Percentiles rank a stretch among this genome's conserved stretches.
Conservation (phyloP, 306 rosid species). For the Spatholobus suberectus region DNA sequence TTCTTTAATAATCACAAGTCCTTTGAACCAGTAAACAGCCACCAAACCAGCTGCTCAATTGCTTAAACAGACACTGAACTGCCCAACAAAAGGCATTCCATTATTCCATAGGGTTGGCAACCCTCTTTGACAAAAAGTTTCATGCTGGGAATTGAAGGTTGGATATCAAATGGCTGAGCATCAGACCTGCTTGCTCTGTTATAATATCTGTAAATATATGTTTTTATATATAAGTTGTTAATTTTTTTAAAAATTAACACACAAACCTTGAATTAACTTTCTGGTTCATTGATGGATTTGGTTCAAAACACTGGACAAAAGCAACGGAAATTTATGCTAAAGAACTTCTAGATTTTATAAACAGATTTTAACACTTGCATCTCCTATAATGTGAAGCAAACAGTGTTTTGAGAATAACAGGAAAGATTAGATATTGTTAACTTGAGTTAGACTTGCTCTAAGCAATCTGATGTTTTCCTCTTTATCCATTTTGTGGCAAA, state of each 20-base stretch:
- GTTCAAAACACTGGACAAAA: not conserved
- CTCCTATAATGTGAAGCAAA: constrained; percentile 6
- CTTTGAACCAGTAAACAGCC: too few relatives aligned
- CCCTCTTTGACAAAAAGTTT: not conserved
- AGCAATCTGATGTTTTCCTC: constrained; percentile 13
- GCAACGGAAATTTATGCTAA: not conserved
- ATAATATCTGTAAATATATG: not conserved
- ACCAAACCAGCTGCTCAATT: too few relatives aligned
- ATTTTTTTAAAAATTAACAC: not conserved
- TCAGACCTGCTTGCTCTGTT: not conserved
- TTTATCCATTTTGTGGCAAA: constrained; percentile 1
- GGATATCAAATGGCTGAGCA: not conserved
- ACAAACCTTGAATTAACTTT: not conserved
- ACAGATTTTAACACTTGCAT: not conserved
- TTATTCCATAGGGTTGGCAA: too few relatives aligned
- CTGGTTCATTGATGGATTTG: not conserved
- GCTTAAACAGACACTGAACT: too few relatives aligned
- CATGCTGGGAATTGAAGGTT: not conserved
- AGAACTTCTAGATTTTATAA: not conserved
- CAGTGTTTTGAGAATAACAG: not conserved
- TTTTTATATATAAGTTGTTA: not conserved
- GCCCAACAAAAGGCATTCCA: not conserved
- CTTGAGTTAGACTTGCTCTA: not conserved
- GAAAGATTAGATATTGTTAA: not conserved
- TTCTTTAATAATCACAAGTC: too few relatives aligned